Evolutionary conservation across 2,329 filamentous ascomycete genomes (phyloP), one percentile per base, ranked within the genome.

Genomic region (Aspergillus sp.): DNA sequence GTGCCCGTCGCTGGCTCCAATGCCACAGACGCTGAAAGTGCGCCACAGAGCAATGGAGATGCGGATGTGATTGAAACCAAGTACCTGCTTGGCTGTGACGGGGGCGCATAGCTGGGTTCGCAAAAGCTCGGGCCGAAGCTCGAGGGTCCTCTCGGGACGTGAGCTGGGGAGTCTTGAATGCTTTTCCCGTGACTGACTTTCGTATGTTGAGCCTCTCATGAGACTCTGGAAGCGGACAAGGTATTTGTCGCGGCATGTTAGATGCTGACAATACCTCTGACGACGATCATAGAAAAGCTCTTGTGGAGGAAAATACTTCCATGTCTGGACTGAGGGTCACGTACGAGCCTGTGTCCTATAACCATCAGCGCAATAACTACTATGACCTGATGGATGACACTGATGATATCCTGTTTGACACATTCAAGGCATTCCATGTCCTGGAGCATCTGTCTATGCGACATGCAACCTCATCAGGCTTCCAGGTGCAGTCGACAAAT

Each of bases 51-150:
- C 30, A 33, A 33, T 33, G 30, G 30, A 33, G 37, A 20, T 20
- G 20, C 4, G 20, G 4, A 41, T 41, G 19, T 20, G n/a, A 41
- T 41, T 9, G n/a, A 41, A 17, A 13, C 37, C 19, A 22, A 25
- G n/a, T 86, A 84, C 51, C 70, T 86, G 37, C 71, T 87, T 3
- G 83, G 83, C 1, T 81, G 78, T 35, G 83, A 86, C 53, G n/a
- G 83, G 83, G 0, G 83, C 83, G 0, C 81, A 83, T 56, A 81
- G 76, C 45, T 85, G 81, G 80, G 79, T 79, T 0, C 69, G 83
- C 37, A 71, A 74, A 47, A 78, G 44, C 66, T 85, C 1, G 79
- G 78, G 0, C 75, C 78, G 27, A 68, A 75, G 76, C 39, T 79
- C 79, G n/a, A 78, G 81, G 72, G 73, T 41, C 66, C 64, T 3